Evolutionary conservation across 345 rosid genomes (phyloP).

Genomic region (Eucalyptus camaldulensis): DNA sequence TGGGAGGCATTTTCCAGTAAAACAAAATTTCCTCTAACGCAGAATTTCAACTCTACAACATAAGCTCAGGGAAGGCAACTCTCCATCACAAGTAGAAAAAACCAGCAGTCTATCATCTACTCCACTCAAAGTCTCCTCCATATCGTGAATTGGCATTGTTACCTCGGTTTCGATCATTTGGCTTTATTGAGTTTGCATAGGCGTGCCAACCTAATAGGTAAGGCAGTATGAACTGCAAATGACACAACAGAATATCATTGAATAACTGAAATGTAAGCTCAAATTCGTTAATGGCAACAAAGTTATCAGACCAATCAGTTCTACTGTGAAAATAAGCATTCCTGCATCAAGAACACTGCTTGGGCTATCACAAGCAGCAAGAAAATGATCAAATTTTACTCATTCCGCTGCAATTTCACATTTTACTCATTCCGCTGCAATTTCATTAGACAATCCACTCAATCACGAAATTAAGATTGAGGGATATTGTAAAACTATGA

Average conservation of each 20-base stretch:
- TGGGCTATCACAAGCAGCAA: neutral
- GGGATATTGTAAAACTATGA: neutral
- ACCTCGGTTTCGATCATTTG: slow-evolving; percentile 21
- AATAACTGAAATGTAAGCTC: neutral
- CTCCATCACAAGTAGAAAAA: neutral
- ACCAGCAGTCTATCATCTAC: slow-evolving; percentile 17
- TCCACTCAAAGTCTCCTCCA: slow-evolving; percentile 82
- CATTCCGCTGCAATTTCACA: neutral
- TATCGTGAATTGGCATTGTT: slow-evolving; percentile 42
- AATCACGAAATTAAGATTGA: neutral
- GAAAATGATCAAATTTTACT: neutral
- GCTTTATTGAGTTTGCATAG: slow-evolving; percentile 44
- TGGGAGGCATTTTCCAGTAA: neutral
- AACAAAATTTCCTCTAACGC: neutral
- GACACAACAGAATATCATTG: neutral
- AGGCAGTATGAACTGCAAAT: slow-evolving; percentile 66
- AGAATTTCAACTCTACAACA: neutral
- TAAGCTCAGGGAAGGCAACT: neutral
- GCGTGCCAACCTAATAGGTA: slow-evolving; percentile 82
- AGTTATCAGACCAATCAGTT: neutral
- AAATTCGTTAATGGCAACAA: neutral
- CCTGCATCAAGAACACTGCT: neutral
- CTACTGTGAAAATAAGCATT: neutral
- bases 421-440: neutral
- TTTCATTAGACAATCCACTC: neutral